These are phyloP conservation scores for Pythium phragmiticola DNA, from an alignment of 352 stramenopile species.

Conservation along the genomic window DNA sequence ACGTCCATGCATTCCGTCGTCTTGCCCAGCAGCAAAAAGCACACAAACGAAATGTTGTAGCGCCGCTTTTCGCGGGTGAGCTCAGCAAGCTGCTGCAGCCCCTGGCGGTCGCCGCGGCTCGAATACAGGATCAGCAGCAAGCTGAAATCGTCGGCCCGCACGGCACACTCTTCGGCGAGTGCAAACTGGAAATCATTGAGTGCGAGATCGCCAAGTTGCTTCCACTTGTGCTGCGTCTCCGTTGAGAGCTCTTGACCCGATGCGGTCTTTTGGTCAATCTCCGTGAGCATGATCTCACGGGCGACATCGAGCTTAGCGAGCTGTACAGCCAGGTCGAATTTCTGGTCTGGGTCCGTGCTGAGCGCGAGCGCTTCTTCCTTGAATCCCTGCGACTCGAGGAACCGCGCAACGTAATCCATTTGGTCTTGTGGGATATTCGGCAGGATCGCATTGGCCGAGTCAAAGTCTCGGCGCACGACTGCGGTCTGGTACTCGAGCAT, in stretches of 20 bases:
- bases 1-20: constrained; percentile 96
- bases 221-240: constrained; percentile 97
- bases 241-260: constrained; percentile 88
- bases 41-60: constrained; percentile 97
- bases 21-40: constrained; percentile 93
- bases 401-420: constrained; percentile 87
- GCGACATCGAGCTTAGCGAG: constrained; percentile 95
- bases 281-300: constrained; percentile 92
- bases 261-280: constrained; percentile 56
- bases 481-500: constrained; percentile 99
- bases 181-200: constrained; percentile 92
- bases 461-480: constrained; percentile 98
- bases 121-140: constrained; percentile 97
- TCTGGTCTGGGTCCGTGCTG: constrained; percentile 95
- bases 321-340: constrained; percentile 98
- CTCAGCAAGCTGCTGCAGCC: constrained; percentile 89
- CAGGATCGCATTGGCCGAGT: constrained; percentile 96
- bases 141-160: constrained; percentile 95
- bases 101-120: constrained; percentile 91
- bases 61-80: constrained; percentile 84
- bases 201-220: constrained; percentile 94
- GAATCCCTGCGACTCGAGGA: constrained; percentile 98
- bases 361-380: constrained; percentile 96
- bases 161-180: constrained; percentile 94
- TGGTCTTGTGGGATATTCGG: constrained; percentile 90